phyloP scores from a whole-genome alignment of 306 rosid species.

The Glycyrrhiza uralensis region DNA sequence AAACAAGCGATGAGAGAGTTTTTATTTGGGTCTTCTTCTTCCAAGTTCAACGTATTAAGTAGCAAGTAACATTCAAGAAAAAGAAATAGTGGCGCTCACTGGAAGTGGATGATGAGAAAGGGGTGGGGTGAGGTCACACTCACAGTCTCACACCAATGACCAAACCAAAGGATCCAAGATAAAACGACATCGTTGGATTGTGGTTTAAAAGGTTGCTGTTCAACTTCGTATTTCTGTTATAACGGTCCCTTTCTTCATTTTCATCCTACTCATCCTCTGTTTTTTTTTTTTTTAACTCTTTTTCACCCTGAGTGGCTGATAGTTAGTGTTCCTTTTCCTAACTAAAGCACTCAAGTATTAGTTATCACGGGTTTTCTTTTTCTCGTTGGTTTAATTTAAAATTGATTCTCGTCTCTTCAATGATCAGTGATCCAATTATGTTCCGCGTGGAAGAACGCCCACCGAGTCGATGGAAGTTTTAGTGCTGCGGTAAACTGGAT shows the following conservation, averaged over 20 bases:
- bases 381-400: too few relatives aligned
- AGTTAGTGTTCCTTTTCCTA: conserved; percentile 19
- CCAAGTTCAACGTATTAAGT: not conserved
- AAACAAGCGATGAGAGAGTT: not conserved
- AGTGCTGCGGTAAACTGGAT: not conserved
- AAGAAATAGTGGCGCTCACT: not conserved
- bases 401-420: not conserved
- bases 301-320: not conserved
- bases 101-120: too few relatives aligned
- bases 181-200: conserved; percentile 15
- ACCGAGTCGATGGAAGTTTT: not conserved
- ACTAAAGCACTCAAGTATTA: conserved; percentile 33
- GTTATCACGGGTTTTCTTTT: not conserved
- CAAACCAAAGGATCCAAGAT: not conserved
- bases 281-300: not conserved
- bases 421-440: not conserved
- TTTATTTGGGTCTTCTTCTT: not conserved
- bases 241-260: conserved; percentile 21
- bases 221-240: conserved; percentile 26
- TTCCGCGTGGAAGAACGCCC: not conserved
- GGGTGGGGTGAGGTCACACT: not conserved
- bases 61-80: not conserved
- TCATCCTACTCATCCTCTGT: too few relatives aligned
- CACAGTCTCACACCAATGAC: too few relatives aligned
- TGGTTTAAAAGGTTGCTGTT: not conserved